Percentiles rank a stretch among this genome's conserved stretches.
Conservation (phyloP, 108 stramenopile genomes). For the Fistulifera solaris region DNA sequence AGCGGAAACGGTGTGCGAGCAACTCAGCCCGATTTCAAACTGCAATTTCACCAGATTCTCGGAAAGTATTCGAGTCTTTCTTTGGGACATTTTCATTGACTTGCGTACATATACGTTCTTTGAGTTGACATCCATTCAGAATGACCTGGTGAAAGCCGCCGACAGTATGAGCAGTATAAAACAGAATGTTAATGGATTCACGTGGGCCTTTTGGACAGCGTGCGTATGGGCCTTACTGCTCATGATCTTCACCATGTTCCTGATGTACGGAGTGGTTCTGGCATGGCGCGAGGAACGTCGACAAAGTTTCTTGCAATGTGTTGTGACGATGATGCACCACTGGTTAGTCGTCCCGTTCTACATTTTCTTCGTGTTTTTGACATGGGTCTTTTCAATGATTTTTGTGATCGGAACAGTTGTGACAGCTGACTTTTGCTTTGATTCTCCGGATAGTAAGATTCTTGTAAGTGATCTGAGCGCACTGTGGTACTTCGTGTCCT, state of each 20-base stretch:
- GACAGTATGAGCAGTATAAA: background rate
- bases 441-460: background rate
- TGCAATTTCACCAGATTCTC: background rate
- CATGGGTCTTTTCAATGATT: constrained; percentile 4
- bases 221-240: background rate
- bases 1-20: background rate
- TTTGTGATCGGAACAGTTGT: constrained; percentile 1
- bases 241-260: background rate
- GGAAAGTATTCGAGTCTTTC: no score
- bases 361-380: background rate
- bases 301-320: background rate
- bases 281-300: background rate
- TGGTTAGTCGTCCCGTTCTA: background rate
- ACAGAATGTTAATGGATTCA: background rate
- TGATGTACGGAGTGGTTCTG: background rate
- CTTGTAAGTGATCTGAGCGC: no score
- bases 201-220: background rate
- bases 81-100: background rate
- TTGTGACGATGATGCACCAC: background rate
- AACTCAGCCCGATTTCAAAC: background rate
- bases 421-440: background rate
- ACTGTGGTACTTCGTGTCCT: no score
- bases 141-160: background rate
- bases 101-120: background rate
- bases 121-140: background rate